Base-by-base conservation (phyloP, 495 filamentous ascomycete genomes). In the Cryomyces antarcticus region DNA sequence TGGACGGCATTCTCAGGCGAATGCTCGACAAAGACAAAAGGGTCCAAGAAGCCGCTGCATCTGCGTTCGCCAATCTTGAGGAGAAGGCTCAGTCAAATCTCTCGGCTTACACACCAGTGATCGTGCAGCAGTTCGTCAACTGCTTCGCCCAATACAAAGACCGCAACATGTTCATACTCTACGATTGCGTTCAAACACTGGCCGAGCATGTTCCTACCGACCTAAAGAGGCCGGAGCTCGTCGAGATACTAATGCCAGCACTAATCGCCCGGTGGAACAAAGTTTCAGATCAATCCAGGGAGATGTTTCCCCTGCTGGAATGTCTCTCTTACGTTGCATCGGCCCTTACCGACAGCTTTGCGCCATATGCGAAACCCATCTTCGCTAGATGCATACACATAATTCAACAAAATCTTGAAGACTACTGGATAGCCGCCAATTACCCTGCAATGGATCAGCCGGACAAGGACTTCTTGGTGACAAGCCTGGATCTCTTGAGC, bases 1-100 rank as follows among this genome's bases (percentile, higher is more conserved):
- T 99, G 87, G 89, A 93, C 47, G 92, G 92, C 27, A 85, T 99
- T 41, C 64, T 99, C 39, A 75, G 70, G 31, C 80, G 84, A 49
- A 99, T 99, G 89, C 64, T 96, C 36, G 89, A 99, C 55, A 75
- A 73, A 53, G 95, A 94, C 66, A 99, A 99, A 69, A 80, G 87
- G 56, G 92, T 96, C 0, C 89, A 99, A 57, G 89, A 95, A 59
- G 87, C 89, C 31, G 89, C 82, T 30, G 89, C 88, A 2, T 95
- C 88, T 5, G 92, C 89, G 1, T 95, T 99, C 62, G 89, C 88
- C 31, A 93, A 81, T 52, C 70, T 99, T 38, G 88, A 95, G 56
- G 89, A 99, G 62, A 88, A 92, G 57, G 83, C 89, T 0, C 80
- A 82, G 29, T 74, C 73, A 41, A 65, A 75, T 47, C 58, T 99